phyloP scores from a whole-genome alignment of 2,329 filamentous ascomycete genomes.

The Arthrobotrys musiformis region DNA sequence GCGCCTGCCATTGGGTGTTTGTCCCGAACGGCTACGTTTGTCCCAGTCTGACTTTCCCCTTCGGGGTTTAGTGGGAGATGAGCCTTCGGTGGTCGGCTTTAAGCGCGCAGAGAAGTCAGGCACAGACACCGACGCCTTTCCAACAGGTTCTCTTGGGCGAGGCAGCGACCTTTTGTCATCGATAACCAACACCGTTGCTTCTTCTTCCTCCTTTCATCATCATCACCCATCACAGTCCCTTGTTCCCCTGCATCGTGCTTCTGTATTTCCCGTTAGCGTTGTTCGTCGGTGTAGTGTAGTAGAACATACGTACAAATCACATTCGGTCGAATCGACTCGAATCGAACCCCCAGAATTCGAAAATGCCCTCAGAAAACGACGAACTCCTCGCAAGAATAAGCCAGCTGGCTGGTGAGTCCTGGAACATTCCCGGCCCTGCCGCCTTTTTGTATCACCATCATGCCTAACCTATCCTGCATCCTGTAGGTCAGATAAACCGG shows the following conservation, averaged over 20 bases:
- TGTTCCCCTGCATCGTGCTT: conserved; percentile 3
- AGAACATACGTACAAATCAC: conserved; percentile 3
- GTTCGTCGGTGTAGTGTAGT: background rate
- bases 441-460: conserved; percentile 29
- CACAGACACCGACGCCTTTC: conserved; percentile 40
- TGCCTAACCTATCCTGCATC: conserved; percentile 30
- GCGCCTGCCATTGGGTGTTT: conserved; percentile 22
- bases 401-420: conserved; percentile 68
- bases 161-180: conserved; percentile 9
- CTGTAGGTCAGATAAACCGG: conserved; percentile 81
- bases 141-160: conserved; percentile 36
- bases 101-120: conserved; percentile 23
- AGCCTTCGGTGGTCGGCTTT: conserved; percentile 14
- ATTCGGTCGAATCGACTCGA: background rate
- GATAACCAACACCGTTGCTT: conserved; percentile 6
- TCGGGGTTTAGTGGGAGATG: conserved; percentile 26
- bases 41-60: conserved; percentile 14
- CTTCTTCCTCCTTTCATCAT: background rate
- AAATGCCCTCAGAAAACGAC: conserved; percentile 69
- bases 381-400: conserved; percentile 69
- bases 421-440: background rate
- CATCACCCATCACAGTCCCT: background rate
- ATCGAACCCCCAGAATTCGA: conserved; percentile 34
- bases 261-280: background rate
- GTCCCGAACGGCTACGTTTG: conserved; percentile 27